Evolutionary conservation across 768 basidiomycete species (phyloP).

Genomic region (Tricholoma matsutake): DNA sequence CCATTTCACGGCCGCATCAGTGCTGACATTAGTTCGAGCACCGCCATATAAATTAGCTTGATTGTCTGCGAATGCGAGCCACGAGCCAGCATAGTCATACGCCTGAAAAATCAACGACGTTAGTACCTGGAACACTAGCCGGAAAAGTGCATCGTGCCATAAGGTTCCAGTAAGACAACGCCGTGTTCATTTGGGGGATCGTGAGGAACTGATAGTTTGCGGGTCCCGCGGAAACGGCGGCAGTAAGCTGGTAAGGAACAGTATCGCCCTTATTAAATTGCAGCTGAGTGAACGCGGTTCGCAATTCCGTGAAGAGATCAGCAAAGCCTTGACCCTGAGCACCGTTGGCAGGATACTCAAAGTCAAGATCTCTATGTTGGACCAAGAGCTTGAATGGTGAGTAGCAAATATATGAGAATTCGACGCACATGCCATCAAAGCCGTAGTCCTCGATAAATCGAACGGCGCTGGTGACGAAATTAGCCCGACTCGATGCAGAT

Average conservation of each 20-base stretch:
- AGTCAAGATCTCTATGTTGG: conserved; percentile 62
- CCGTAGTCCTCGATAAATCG: conserved; percentile 71
- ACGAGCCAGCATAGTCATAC: conserved; percentile 78
- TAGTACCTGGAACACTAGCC: too few relatives aligned
- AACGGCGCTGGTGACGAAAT: conserved; percentile 61
- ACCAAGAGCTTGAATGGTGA: not conserved
- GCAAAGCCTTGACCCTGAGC: conserved; percentile 67
- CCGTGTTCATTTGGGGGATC: conserved; percentile 61
- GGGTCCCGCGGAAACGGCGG: conserved; percentile 62
- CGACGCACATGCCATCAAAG: conserved; percentile 69
- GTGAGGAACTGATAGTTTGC: conserved; percentile 55
- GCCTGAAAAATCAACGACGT: conserved; percentile 48
- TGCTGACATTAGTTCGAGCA: conserved; percentile 57
- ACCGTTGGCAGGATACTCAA: conserved; percentile 65
- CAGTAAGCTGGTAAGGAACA: conserved; percentile 57
- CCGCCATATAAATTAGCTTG: conserved; percentile 71
- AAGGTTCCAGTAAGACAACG: conserved; percentile 75
- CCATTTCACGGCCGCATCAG: conserved; percentile 61
- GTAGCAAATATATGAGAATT: not conserved
- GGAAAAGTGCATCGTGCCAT: conserved; percentile 46
- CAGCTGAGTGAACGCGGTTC: conserved; percentile 59
- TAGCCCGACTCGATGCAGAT: conserved; percentile 43
- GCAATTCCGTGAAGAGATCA: conserved; percentile 56
- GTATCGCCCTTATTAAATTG: conserved; percentile 58
- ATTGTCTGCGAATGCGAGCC: conserved; percentile 56